Percentiles rank a stretch among this genome's conserved stretches.
Evolutionary conservation across 2,329 filamentous ascomycete genomes (phyloP).

Genomic region (Alternaria triticimaculans): DNA sequence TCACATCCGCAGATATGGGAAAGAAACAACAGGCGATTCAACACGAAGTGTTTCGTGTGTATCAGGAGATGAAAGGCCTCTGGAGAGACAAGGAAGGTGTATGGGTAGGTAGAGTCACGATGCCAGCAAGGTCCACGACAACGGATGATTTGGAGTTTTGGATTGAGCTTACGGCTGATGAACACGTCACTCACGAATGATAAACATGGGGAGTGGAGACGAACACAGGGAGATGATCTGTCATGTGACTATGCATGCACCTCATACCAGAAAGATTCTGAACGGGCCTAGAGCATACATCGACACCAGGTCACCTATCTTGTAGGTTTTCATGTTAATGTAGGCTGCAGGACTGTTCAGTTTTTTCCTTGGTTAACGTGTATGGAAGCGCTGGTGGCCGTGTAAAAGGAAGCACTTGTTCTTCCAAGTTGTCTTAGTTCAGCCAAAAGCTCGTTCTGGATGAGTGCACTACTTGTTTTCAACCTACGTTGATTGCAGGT

Average conservation of each 20-base stretch:
- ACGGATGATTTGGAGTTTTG: background rate
- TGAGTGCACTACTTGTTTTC: background rate
- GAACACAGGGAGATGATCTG: too few species aligned
- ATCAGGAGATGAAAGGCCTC: background rate
- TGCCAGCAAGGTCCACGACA: background rate
- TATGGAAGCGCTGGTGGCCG: background rate
- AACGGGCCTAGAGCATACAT: too few species aligned
- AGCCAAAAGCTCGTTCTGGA: background rate
- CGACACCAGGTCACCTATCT: too few species aligned
- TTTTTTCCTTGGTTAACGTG: too few species aligned
- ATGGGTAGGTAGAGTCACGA: background rate
- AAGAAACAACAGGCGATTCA: background rate
- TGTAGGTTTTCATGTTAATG: too few species aligned
- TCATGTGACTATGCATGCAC: too few species aligned
- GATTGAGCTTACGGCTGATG: background rate
- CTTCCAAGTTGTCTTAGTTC: background rate
- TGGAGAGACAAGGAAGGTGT: background rate
- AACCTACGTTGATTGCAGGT: background rate
- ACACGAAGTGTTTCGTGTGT: background rate
- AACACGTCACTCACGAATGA: background rate
- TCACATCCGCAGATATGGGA: background rate
- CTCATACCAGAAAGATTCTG: too few species aligned
- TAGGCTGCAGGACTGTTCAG: too few species aligned
- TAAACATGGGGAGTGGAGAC: background rate
- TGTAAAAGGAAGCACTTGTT: background rate